These are phyloP conservation scores for Metschnikowia lunata DNA, from an alignment of 805 yeast species.

Conservation along the genomic window DNA sequence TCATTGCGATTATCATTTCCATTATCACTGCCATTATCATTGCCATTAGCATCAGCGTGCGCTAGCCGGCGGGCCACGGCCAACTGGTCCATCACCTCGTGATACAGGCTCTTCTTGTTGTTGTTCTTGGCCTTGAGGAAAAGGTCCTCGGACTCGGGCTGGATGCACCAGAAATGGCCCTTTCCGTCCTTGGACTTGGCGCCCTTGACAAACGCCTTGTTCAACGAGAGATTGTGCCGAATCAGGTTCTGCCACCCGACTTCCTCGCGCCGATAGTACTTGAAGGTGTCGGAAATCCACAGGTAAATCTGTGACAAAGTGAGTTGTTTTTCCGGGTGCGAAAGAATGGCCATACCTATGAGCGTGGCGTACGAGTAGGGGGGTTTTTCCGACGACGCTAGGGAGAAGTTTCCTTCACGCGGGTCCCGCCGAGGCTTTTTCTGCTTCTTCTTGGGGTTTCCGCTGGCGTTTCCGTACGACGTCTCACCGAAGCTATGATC, in stretches of 20 bases:
- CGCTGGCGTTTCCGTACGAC: too few species aligned
- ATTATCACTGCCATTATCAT: too few species aligned
- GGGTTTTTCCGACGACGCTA: constrained; percentile 67
- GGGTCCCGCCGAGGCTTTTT: constrained; percentile 27
- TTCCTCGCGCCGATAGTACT: constrained; percentile 76
- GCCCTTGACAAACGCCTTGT: constrained; percentile 87
- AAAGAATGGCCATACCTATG: constrained; percentile 87
- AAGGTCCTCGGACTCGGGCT: constrained; percentile 74
- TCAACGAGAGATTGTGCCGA: constrained; percentile 86
- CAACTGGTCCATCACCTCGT: constrained; percentile 42
- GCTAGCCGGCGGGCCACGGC: constrained; percentile 9
- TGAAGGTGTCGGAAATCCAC: constrained; percentile 88
- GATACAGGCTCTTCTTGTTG: constrained; percentile 41
- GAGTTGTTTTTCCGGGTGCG: constrained; percentile 53
- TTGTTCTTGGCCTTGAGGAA: constrained; percentile 60
- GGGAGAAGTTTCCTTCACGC: constrained; percentile 37
- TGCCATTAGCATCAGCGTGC: not conserved
- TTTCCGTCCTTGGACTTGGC: constrained; percentile 88
- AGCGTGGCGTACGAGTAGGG: constrained; percentile 92
- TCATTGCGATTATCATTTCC: too few species aligned
- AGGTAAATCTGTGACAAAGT: constrained; percentile 67
- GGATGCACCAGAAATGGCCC: constrained; percentile 92
- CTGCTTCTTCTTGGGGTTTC: constrained; percentile 16
- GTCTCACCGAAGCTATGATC: not conserved
- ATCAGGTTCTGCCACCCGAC: constrained; percentile 98